Conservation (phyloP, 495 filamentous ascomycete genomes). For the Entonaema liquescens region DNA sequence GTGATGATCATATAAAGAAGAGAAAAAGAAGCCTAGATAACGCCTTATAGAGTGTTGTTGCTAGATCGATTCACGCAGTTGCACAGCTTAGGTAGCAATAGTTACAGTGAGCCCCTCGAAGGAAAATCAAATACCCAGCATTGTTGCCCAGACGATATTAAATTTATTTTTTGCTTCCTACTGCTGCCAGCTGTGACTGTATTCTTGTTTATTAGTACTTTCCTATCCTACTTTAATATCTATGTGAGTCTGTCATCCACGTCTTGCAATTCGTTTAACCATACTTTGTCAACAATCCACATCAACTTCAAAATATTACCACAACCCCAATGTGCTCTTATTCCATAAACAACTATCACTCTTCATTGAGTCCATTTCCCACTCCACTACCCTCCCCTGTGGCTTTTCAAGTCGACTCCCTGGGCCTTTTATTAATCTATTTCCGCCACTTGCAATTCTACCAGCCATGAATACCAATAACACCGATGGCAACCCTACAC, state of each 20-base stretch:
- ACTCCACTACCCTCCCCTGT: not conserved
- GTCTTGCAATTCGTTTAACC: not conserved
- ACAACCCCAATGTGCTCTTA: not conserved
- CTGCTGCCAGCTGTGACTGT: not conserved
- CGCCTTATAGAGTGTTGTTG: not conserved
- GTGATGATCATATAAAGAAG: slow-evolving; percentile 3
- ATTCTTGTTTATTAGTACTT: not conserved
- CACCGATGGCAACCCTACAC: not conserved
- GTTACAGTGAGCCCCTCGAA: not conserved
- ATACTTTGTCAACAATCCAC: not conserved
- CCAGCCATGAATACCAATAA: not conserved
- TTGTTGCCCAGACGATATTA: not conserved
- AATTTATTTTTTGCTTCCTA: not conserved
- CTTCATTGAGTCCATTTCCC: too few relatives aligned
- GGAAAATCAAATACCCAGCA: slow-evolving; percentile 2
- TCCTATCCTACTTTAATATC: not conserved
- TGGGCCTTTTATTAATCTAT: not conserved
- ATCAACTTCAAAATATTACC: not conserved
- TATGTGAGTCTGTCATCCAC: not conserved
- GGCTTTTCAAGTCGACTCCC: not conserved
- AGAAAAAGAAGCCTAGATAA: slow-evolving; percentile 14
- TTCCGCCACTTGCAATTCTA: too few relatives aligned
- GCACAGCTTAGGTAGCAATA: not conserved
- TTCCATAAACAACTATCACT: not conserved
- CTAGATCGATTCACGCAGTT: not conserved